These are phyloP conservation scores for Vitis hybrid DNA, from an alignment of 177 flowering plant genomes.

Conservation along the genomic window DNA sequence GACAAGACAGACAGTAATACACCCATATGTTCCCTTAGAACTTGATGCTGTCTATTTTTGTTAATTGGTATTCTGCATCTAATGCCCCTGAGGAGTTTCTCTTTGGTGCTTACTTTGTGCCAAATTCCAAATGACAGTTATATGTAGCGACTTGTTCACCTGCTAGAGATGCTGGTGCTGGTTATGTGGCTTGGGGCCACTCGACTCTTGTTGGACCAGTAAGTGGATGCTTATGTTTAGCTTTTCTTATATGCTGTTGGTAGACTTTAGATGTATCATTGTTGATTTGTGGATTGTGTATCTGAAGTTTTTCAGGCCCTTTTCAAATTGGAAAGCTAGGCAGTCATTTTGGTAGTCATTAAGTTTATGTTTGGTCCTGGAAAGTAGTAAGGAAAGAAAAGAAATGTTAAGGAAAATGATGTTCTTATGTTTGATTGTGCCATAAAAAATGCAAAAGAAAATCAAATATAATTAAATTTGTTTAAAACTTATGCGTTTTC, in stretches of 20 bases:
- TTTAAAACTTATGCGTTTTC: too few species aligned
- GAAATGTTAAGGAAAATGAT: too few species aligned
- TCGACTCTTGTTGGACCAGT: constrained; percentile 97
- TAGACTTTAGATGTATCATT: not conserved
- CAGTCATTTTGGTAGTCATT: not conserved
- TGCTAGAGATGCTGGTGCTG: constrained; percentile 79
- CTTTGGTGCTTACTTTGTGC: not conserved
- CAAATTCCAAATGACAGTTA: constrained; percentile 44
- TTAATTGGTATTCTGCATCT: constrained; percentile 1
- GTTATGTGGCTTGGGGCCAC: constrained; percentile 98
- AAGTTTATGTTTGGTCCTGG: not conserved
- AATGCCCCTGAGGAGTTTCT: not conserved
- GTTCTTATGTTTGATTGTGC: too few species aligned
- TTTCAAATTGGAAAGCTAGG: too few species aligned
- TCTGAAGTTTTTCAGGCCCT: too few species aligned
- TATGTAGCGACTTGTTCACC: constrained; percentile 98
- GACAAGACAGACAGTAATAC: not conserved
- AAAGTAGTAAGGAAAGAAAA: too few species aligned
- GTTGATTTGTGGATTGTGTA: too few species aligned
- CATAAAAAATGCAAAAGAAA: too few species aligned
- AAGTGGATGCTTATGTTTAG: constrained; percentile 29
- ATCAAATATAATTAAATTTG: too few species aligned
- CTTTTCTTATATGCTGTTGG: not conserved
- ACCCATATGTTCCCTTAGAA: not conserved
- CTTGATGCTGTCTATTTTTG: not conserved